Conservation (phyloP, 139 green algal genomes). For the Bryopsis sp. region DNA sequence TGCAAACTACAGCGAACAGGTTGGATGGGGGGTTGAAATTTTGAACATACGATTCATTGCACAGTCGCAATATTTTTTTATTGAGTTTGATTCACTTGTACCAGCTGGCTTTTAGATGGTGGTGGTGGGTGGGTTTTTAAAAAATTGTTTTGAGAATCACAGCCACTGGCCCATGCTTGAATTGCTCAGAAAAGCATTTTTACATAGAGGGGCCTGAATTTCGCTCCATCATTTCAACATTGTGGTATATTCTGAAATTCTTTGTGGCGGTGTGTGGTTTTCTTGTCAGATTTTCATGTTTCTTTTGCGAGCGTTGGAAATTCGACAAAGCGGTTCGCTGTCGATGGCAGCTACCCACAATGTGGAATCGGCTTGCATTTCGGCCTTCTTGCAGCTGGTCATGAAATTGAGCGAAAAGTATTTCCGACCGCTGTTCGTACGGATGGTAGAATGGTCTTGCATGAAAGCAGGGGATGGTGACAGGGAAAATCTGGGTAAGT, state of each 20-base stretch:
- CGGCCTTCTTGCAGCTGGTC: slow-evolving; percentile 50
- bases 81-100: too few species aligned
- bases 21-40: too few species aligned
- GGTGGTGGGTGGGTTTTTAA: too few species aligned
- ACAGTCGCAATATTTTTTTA: too few species aligned
- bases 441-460: slow-evolving; percentile 72
- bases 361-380: slow-evolving; percentile 43
- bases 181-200: too few species aligned
- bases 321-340: slow-evolving; percentile 40
- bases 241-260: not conserved
- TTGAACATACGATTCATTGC: too few species aligned
- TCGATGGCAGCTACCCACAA: slow-evolving; percentile 17
- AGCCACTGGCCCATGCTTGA: too few species aligned
- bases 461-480: not conserved
- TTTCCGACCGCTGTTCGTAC: slow-evolving; percentile 89
- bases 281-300: slow-evolving; percentile 44
- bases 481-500: too few species aligned
- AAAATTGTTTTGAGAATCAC: too few species aligned
- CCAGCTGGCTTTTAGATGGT: too few species aligned
- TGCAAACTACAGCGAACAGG: slow-evolving; percentile 34
- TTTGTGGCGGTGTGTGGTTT: too few species aligned
- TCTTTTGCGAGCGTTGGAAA: slow-evolving; percentile 64
- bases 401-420: slow-evolving; percentile 82
- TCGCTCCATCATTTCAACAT: not conserved
- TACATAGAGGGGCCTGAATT: too few species aligned